A percentile compares a stretch with the other conserved stretches of the same genome.
Conservation (phyloP, 2,329 filamentous ascomycete genomes). For the Penicillium frequentans region DNA sequence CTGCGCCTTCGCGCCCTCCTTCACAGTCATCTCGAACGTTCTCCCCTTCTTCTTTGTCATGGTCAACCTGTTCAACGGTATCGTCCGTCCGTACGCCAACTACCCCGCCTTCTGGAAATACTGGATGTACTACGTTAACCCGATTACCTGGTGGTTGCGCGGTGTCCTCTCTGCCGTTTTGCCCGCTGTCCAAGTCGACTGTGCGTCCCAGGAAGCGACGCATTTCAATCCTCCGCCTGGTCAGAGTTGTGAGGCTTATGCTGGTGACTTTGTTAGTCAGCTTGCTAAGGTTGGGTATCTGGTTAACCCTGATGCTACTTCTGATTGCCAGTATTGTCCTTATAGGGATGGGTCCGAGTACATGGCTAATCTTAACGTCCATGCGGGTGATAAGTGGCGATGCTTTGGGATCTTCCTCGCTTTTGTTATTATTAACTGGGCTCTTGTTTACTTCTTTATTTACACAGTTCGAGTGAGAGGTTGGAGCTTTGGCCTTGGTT, state of each 20-base stretch:
- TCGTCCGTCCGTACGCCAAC: conserved; percentile 66
- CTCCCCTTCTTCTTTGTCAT: conserved; percentile 81
- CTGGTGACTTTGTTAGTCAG: conserved; percentile 55
- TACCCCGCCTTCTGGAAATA: conserved; percentile 71
- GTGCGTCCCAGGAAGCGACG: conserved; percentile 58
- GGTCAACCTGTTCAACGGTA: conserved; percentile 74
- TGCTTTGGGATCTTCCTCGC: conserved; percentile 72
- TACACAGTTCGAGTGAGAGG: conserved; percentile 60
- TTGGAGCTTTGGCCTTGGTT: too few species aligned
- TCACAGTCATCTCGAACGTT: conserved; percentile 74
- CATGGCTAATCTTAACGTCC: conserved; percentile 58
- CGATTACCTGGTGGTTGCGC: conserved; percentile 69
- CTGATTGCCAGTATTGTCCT: conserved; percentile 68
- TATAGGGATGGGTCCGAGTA: conserved; percentile 67
- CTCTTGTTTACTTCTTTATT: conserved; percentile 73
- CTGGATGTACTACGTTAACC: conserved; percentile 69
- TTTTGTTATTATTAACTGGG: conserved; percentile 70
- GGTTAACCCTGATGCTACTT: conserved; percentile 59
- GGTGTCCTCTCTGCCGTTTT: conserved; percentile 67
- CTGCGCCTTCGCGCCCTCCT: conserved; percentile 74
- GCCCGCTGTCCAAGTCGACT: conserved; percentile 52
- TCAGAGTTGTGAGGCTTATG: conserved; percentile 66
- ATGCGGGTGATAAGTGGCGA: conserved; percentile 64
- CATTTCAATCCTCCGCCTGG: conserved; percentile 65
- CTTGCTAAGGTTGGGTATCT: conserved; percentile 60